phyloP scores from a whole-genome alignment of 352 stramenopile genomes.

The Pythium aristosporum region DNA sequence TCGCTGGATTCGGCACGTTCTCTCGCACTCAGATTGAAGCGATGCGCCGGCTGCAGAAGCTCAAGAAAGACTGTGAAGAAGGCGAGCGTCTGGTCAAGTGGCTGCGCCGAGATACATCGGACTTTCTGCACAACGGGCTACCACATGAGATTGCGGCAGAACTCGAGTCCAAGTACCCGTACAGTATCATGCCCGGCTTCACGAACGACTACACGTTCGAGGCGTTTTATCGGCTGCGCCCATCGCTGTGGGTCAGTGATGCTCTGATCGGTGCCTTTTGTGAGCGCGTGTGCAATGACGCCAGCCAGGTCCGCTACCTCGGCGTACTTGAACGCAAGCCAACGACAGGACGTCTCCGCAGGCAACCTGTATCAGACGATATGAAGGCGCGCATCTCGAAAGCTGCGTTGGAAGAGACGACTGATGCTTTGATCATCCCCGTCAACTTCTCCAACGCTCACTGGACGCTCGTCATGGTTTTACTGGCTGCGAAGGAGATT shows the following conservation, averaged over 20 bases:
- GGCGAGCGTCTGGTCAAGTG: not conserved
- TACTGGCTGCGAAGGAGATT: not conserved
- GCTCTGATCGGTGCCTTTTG: slow-evolving; percentile 4
- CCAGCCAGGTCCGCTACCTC: not conserved
- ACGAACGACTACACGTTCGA: not conserved
- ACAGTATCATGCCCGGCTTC: slow-evolving; percentile 1
- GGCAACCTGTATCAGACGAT: not conserved
- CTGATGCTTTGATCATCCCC: not conserved
- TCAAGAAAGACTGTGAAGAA: slow-evolving; percentile 8
- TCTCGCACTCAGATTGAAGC: slow-evolving; percentile 1
- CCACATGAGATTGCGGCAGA: not conserved
- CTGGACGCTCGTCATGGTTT: slow-evolving; percentile 8
- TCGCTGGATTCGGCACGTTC: not conserved
- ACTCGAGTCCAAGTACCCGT: slow-evolving; percentile 6
- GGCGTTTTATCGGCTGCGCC: not conserved
- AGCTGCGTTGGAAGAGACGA: not conserved
- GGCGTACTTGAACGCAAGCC: not conserved
- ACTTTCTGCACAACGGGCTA: not conserved
- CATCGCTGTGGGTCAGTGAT: slow-evolving; percentile 2
- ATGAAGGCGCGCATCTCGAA: not conserved
- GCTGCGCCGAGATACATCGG: not conserved
- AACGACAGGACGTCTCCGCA: not conserved
- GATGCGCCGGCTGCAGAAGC: not conserved
- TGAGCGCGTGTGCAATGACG: not conserved
- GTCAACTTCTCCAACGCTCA: slow-evolving; percentile 9